A percentile compares a stretch with the other conserved stretches of the same genome.
These are phyloP conservation scores for Boletus sp. DNA, from an alignment of 768 basidiomycete species.

Conservation along the genomic window DNA sequence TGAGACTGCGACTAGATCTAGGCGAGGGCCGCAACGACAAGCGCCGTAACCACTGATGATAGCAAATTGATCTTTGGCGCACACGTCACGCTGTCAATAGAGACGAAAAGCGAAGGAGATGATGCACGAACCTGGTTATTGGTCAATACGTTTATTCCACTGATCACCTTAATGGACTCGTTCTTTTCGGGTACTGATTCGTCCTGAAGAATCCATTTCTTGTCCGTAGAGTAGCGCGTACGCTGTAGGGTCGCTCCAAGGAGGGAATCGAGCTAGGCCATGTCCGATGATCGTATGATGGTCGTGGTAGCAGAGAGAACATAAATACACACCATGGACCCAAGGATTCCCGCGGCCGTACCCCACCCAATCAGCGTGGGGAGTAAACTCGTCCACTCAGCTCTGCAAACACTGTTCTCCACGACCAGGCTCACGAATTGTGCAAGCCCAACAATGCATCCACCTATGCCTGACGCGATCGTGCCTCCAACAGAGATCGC, in stretches of 20 bases:
- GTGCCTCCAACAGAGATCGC: slow-evolving; percentile 78
- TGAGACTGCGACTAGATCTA: slow-evolving; percentile 10
- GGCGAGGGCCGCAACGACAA: slow-evolving; percentile 35
- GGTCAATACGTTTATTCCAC: slow-evolving; percentile 66
- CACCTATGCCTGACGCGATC: slow-evolving; percentile 68
- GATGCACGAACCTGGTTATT: slow-evolving; percentile 69
- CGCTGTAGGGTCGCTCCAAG: slow-evolving; percentile 85
- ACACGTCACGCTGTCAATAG: slow-evolving; percentile 1
- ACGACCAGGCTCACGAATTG: slow-evolving; percentile 53
- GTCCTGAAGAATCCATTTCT: slow-evolving; percentile 64
- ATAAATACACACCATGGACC: slow-evolving; percentile 60
- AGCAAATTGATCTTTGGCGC: slow-evolving; percentile 41
- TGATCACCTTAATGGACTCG: slow-evolving; percentile 53
- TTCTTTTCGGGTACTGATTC: slow-evolving; percentile 32
- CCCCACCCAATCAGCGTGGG: slow-evolving; percentile 56
- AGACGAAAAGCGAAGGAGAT: background rate
- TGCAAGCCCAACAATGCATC: slow-evolving; percentile 63
- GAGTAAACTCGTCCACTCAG: slow-evolving; percentile 36
- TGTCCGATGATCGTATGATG: background rate
- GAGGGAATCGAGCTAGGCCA: slow-evolving; percentile 69
- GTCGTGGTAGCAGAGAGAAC: background rate
- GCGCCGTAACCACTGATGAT: slow-evolving; percentile 39
- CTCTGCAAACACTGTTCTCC: slow-evolving; percentile 59
- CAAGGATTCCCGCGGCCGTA: slow-evolving; percentile 63
- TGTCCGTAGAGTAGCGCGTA: slow-evolving; percentile 64